These are phyloP conservation scores for Diutina rugosa DNA, from an alignment of 1,139 yeast genomes.

Conservation along the genomic window DNA sequence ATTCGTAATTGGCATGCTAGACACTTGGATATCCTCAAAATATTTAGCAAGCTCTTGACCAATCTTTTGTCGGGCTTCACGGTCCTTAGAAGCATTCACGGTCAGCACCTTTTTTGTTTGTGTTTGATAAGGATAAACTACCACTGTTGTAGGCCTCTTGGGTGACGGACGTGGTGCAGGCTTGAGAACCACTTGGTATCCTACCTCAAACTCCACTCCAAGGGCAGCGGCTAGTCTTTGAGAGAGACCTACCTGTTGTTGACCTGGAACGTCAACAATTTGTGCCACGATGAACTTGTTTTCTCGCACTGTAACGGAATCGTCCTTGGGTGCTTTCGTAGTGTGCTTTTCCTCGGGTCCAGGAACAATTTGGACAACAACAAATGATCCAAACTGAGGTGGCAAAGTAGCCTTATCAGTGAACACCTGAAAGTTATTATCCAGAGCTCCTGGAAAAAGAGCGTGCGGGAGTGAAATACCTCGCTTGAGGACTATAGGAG, in stretches of 20 bases:
- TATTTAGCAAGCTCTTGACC: not conserved
- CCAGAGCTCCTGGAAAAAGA: slow-evolving; percentile 10
- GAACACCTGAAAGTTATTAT: slow-evolving; percentile 28
- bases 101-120: slow-evolving; percentile 17
- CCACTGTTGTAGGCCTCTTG: slow-evolving; percentile 28
- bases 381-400: slow-evolving; percentile 23
- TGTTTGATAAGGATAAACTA: slow-evolving; percentile 45
- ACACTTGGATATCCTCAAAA: not conserved
- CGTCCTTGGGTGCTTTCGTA: slow-evolving; percentile 1
- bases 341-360: slow-evolving; percentile 31
- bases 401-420: slow-evolving; percentile 25
- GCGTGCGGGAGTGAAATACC: slow-evolving; percentile 46
- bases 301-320: slow-evolving; percentile 12
- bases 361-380: slow-evolving; percentile 44
- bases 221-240: slow-evolving; percentile 44
- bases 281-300: slow-evolving; percentile 41
- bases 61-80: not conserved
- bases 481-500: slow-evolving; percentile 29
- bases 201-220: slow-evolving; percentile 36
- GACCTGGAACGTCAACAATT: slow-evolving; percentile 22
- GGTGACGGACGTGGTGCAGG: slow-evolving; percentile 29
- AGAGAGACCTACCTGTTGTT: slow-evolving; percentile 42
- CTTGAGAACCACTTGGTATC: slow-evolving; percentile 42
- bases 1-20: slow-evolving; percentile 21
- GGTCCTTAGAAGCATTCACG: not conserved